phyloP scores from a whole-genome alignment of 805 yeast species.

The Myxozyma kluyveri region DNA sequence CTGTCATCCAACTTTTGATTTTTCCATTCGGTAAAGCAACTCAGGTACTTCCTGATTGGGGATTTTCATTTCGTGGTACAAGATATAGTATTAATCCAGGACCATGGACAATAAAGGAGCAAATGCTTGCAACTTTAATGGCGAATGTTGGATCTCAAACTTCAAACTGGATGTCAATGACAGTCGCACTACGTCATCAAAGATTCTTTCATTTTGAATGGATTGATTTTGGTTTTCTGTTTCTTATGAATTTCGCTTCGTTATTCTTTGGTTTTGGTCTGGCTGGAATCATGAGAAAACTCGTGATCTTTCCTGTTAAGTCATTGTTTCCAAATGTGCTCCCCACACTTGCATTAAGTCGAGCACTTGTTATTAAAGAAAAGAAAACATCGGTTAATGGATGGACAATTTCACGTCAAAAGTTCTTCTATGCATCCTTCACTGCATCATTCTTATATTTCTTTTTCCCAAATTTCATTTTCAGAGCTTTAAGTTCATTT shows the following conservation, averaged over 20 bases:
- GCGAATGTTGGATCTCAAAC: slow-evolving; percentile 18
- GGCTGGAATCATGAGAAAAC: slow-evolving; percentile 61
- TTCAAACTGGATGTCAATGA: slow-evolving; percentile 19
- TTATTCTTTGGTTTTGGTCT: slow-evolving; percentile 66
- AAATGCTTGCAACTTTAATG: slow-evolving; percentile 54
- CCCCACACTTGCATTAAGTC: slow-evolving; percentile 51
- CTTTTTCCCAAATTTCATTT: slow-evolving; percentile 61
- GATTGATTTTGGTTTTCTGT: slow-evolving; percentile 50
- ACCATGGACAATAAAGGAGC: slow-evolving; percentile 59
- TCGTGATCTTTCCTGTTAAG: slow-evolving; percentile 45
- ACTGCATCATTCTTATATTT: slow-evolving; percentile 47
- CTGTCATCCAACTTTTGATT: slow-evolving; percentile 63
- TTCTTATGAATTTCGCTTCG: slow-evolving; percentile 52
- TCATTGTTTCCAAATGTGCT: slow-evolving; percentile 56
- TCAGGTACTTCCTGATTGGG: slow-evolving; percentile 22
- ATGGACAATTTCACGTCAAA: slow-evolving; percentile 56
- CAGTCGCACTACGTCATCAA: slow-evolving; percentile 8
- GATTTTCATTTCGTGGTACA: slow-evolving; percentile 35
- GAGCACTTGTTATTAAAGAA: slow-evolving; percentile 47
- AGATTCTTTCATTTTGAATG: slow-evolving; percentile 29
- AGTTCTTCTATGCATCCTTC: slow-evolving; percentile 50
- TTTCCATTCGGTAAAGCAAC: slow-evolving; percentile 54
- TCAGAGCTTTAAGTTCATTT: slow-evolving; percentile 58
- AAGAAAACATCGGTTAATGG: slow-evolving; percentile 50
- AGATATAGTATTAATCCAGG: slow-evolving; percentile 53